Percentiles rank a stretch among this genome's conserved stretches.
These are phyloP conservation scores for Arthrinium puccinioides DNA, from an alignment of 2,329 filamentous ascomycete species.

Conservation along the genomic window DNA sequence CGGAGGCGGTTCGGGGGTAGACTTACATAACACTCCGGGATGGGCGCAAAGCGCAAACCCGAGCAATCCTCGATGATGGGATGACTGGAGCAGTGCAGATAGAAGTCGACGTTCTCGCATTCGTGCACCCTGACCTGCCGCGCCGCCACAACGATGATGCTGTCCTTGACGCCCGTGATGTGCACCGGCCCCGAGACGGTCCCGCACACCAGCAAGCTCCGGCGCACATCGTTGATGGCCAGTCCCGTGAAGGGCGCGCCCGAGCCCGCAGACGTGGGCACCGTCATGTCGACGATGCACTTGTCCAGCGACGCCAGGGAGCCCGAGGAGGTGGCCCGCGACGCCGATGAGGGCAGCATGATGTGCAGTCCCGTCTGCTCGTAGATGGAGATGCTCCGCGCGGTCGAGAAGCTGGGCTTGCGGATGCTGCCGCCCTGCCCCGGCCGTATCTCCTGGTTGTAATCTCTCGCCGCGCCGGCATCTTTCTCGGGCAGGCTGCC, in stretches of 20 bases:
- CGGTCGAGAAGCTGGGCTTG: slow-evolving; percentile 57
- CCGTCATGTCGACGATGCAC: slow-evolving; percentile 77
- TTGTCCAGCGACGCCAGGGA: slow-evolving; percentile 60
- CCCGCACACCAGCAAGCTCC: slow-evolving; percentile 70
- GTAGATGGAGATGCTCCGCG: slow-evolving; percentile 56
- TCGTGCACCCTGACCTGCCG: slow-evolving; percentile 93
- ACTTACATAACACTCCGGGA: slow-evolving; percentile 65
- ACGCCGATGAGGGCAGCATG: slow-evolving; percentile 64
- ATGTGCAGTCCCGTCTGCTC: slow-evolving; percentile 66
- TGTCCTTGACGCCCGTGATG: slow-evolving; percentile 66
- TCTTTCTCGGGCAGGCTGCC: slow-evolving; percentile 25
- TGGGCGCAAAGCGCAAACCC: slow-evolving; percentile 68
- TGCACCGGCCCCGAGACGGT: slow-evolving; percentile 75
- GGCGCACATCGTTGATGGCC: slow-evolving; percentile 58
- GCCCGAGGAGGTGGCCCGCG: slow-evolving; percentile 65
- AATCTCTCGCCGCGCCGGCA: slow-evolving; percentile 32
- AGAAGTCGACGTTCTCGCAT: slow-evolving; percentile 73
- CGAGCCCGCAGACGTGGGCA: slow-evolving; percentile 44
- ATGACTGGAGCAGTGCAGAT: slow-evolving; percentile 72
- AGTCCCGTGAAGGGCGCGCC: slow-evolving; percentile 63
- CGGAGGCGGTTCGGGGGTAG: neutral
- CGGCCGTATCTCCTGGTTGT: slow-evolving; percentile 48
- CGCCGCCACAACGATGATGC: slow-evolving; percentile 70
- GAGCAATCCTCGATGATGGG: slow-evolving; percentile 92
- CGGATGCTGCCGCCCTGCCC: slow-evolving; percentile 33